Base-by-base conservation (phyloP, 169 alveolate species). In the Amoebophrya sp. region DNA sequence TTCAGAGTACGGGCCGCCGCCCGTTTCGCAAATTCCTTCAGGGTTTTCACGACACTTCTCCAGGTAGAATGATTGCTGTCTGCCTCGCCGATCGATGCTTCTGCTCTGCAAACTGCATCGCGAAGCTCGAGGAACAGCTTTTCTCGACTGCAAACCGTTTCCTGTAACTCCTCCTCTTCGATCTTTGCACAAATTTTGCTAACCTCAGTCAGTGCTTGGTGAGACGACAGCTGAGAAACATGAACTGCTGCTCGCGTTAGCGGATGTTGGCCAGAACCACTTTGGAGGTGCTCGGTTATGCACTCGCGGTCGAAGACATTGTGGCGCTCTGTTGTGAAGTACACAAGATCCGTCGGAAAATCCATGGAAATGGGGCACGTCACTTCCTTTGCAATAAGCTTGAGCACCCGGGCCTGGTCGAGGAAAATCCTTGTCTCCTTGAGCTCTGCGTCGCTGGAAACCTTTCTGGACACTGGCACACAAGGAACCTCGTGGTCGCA, bases 371-470 rank as follows among this genome's bases (percentile, higher is more conserved):
- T 66, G 35, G 83, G 83, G 83, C 83, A 66, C 83, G 29, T 1
- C 32, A 66, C 83, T 66, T 66, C 83, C 83, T 66, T 2, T 25
- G 83, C 83, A 25, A 66, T 66, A 0, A 12, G 12, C 32, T 66
- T 25, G 35, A 66, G 83, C 83, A 25, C 83, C 83, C 35, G 35
- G 32, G 35, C 35, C 83, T 66, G 83, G 83, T 66, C 83, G 35
- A 66, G 83, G 83, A 66, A 66, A 25, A 25, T 25, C 83, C 83
- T 7, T 25, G 83, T 66, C 83, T 7, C 83, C 83, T 7, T 25
- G 38, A 66, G 83, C 83, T 66, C 83, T 7, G 83, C 83, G 83
- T 66, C 83, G 83, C 83, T 7, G 35, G 83, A 18, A 66, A 66
- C 83, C 35, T 25, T 7, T 25, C 39, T 7, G 35, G 83, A 66